These are phyloP conservation scores for Plantago elongata DNA, from an alignment of 257 asterid genomes.

Conservation along the genomic window DNA sequence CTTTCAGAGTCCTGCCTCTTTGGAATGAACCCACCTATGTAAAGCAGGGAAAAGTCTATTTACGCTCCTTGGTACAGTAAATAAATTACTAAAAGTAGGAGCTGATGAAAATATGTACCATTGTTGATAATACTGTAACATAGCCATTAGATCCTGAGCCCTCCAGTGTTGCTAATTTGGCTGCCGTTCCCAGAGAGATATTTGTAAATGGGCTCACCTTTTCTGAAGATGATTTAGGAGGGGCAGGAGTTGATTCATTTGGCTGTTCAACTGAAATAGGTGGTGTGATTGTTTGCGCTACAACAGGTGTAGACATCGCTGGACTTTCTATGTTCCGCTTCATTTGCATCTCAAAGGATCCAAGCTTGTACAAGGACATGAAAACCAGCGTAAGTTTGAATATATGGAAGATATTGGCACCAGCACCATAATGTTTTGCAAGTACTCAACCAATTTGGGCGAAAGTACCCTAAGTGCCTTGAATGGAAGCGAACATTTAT, in stretches of 20 bases:
- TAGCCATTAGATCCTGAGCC: slow-evolving; percentile 49
- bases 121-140: slow-evolving; percentile 48
- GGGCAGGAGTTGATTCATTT: slow-evolving; percentile 32
- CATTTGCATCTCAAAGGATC: slow-evolving; percentile 57
- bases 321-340: slow-evolving; percentile 44
- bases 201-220: slow-evolving; percentile 49
- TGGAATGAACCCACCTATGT: slow-evolving; percentile 55
- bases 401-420: background rate
- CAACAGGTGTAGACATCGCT: slow-evolving; percentile 30
- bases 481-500: background rate
- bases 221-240: slow-evolving; percentile 42
- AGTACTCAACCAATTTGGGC: background rate
- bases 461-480: background rate
- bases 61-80: background rate
- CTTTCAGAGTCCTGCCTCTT: slow-evolving; percentile 54
- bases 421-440: background rate
- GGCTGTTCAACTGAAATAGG: slow-evolving; percentile 38
- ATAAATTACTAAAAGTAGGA: background rate
- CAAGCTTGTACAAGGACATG: slow-evolving; percentile 34
- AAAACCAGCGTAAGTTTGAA: slow-evolving; percentile 12
- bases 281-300: slow-evolving; percentile 37
- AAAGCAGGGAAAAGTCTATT: slow-evolving; percentile 1
- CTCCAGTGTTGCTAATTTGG: slow-evolving; percentile 51
- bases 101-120: slow-evolving; percentile 30
- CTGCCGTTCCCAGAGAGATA: slow-evolving; percentile 36